Conservation (phyloP, 495 filamentous ascomycete species). For the Penicillium paxilli region DNA sequence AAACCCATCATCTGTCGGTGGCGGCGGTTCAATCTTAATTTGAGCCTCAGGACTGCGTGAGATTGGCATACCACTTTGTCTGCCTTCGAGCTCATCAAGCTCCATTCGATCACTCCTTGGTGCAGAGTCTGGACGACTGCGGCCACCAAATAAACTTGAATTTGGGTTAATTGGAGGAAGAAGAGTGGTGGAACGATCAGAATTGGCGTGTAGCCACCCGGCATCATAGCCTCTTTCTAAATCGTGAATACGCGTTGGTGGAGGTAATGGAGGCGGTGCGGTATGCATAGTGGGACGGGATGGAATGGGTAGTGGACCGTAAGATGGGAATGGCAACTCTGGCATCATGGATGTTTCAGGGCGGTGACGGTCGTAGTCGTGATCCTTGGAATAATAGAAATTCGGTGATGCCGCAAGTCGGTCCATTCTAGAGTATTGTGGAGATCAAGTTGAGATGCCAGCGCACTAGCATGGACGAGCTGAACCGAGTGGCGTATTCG, state of each 20-base stretch:
- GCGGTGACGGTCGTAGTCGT: conserved; percentile 23
- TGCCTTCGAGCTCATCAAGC: conserved; percentile 40
- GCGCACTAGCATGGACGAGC: conserved; percentile 15
- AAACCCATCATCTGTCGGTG: conserved; percentile 44
- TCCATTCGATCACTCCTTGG: conserved; percentile 38
- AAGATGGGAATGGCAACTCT: conserved; percentile 35
- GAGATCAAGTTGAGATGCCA: conserved; percentile 16
- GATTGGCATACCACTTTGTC: conserved; percentile 29
- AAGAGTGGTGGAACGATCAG: conserved; percentile 25
- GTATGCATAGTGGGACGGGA: conserved; percentile 44
- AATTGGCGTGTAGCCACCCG: conserved; percentile 62
- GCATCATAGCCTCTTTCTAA: conserved; percentile 56
- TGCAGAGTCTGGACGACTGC: conserved; percentile 34
- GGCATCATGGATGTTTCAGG: conserved; percentile 28
- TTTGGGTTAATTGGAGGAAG: conserved; percentile 51
- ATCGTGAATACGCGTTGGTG: conserved; percentile 55
- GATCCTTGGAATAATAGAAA: conserved; percentile 51
- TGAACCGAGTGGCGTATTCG: conserved; percentile 2
- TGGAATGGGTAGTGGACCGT: conserved; percentile 58
- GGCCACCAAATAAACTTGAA: conserved; percentile 56
- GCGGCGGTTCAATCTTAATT: conserved; percentile 50
- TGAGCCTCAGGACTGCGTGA: conserved; percentile 38
- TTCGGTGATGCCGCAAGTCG: conserved; percentile 54
- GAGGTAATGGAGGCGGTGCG: conserved; percentile 63
- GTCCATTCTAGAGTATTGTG: conserved; percentile 53